Evolutionary conservation across 805 yeast species (phyloP).

Genomic region (Yamadazyma paraphyllophila): DNA sequence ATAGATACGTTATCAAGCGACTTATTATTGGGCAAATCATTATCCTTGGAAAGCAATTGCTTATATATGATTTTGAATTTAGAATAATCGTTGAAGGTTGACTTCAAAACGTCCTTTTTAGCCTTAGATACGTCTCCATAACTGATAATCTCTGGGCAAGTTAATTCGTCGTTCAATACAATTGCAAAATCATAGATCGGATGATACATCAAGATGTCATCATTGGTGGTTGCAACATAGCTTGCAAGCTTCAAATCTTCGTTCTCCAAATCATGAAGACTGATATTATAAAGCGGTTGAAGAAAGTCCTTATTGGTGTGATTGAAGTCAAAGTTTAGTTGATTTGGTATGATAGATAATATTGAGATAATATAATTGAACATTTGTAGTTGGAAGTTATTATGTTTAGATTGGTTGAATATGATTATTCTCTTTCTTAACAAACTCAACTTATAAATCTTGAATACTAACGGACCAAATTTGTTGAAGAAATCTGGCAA

Average conservation of each 20-base stretch:
- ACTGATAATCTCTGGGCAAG: constrained; percentile 9
- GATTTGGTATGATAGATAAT: constrained; percentile 62
- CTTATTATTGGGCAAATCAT: constrained; percentile 4
- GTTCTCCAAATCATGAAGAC: constrained; percentile 50
- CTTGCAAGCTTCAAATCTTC: constrained; percentile 1
- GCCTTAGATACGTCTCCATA: constrained; percentile 6
- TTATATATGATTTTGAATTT: constrained; percentile 35
- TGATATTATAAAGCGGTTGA: constrained; percentile 60
- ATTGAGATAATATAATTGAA: constrained; percentile 59
- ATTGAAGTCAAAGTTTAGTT: constrained; percentile 30
- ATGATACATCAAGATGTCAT: constrained; percentile 60
- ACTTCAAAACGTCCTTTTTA: constrained; percentile 15
- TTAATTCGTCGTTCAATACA: constrained; percentile 18
- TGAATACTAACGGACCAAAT: constrained; percentile 66
- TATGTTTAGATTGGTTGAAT: constrained; percentile 29
- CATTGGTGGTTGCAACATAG: constrained; percentile 61
- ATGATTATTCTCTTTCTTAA: constrained; percentile 56
- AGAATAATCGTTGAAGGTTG: constrained; percentile 37
- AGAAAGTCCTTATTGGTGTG: constrained; percentile 22
- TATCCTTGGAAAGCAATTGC: constrained; percentile 13
- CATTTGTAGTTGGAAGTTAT: constrained; percentile 32
- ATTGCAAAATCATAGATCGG: constrained; percentile 49
- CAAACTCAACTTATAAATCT: constrained; percentile 61
- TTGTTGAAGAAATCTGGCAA: constrained; percentile 45
- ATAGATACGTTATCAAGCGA: constrained; percentile 17